Evolutionary conservation across 768 basidiomycete genomes (phyloP), one percentile per base, ranked within the genome.

Genomic region (Lyophyllum semitale): DNA sequence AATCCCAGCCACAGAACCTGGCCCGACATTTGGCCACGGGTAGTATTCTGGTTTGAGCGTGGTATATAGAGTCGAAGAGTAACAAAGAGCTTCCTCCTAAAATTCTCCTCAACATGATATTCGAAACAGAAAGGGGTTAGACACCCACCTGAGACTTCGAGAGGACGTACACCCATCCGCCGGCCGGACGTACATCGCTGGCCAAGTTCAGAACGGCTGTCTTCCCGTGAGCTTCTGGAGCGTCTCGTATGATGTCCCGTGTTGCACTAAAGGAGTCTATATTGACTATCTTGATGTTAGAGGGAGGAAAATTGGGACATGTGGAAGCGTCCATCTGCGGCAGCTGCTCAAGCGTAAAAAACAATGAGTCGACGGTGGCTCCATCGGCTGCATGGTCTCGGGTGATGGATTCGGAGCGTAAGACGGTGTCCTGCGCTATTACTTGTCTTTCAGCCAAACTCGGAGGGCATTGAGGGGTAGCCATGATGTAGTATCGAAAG

Each of bases 1-100:
- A 1, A 79, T 53, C 0, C 76, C 79, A 2, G 75, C 72, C 3
- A 66, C 59, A 17, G 73, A 77, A 1, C 73, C 73, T 4, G 64
- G 66, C 30, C 79, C 78, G 17, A 70, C 61, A 60, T 80, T 80
- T 12, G 75, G 71, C 79, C 79, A 80, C 7, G 79, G 78, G 51
- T 79, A 79, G 55, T 73, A 77, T 7, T 64, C 62, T 23, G 61
- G 60, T 41, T 73, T 72, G 32, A 80, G 69, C 1, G 77, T 78
- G 12, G 55, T 52, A 56, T 74, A 80, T 4, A 80, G 67, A 6
- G 77, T 79, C 4, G 78, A 78, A 9, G 76, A 74, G 59, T 79
- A 80, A 57, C 79, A 80, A 0, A 80, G 68, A 0, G 78, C 76
- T 62, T 80, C 78, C 67, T 79, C 78, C 76, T 78, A 41, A 46